Base-by-base conservation (phyloP, 1,284 basidiomycete genomes). In the Trichosporon faecale region DNA sequence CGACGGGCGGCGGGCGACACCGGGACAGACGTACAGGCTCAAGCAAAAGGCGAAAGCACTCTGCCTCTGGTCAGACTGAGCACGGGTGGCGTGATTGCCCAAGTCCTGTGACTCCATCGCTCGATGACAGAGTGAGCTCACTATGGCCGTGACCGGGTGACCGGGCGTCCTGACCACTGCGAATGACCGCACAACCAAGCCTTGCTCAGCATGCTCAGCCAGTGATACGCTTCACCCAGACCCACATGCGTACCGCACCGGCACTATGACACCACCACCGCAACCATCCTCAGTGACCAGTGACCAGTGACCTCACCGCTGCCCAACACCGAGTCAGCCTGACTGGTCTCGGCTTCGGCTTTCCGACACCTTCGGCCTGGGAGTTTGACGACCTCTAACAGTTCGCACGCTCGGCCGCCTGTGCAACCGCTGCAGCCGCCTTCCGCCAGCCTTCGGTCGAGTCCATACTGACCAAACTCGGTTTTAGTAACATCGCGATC, bases 221-320 rank as follows among this genome's bases (percentile, higher is more conserved):
- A 52, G 49, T 52, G 49, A 52, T 21, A 52, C 49, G 40, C 49
- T 23, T 21, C 49, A 25, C 49, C 21, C n/a, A 25, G 6, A 46
- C 21, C 49, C 49, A 52, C 49, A 52, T 52, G 49, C 49, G 49
- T 52, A 52, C 49, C 49, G 49, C 49, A 52, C 49, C 21, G 49
- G 21, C 49, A 21, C 9, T 14, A n/a, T n/a, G n/a, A 18, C 44
- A 44, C 9, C 40, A 12, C 12, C 40, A 44, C 40, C 40, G 40
- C 44, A 7, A 52, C 49, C 49, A 21, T 25, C n/a, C 49, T 23
- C 49, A n/a, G n/a, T n/a, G 49, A 52, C 40, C 18, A n/a, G 18
- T 44, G 6, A 4, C 40, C 40, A n/a, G 40, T 44, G 40, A 44
- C 40, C 40, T 44, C 40, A 44, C 40, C 40, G 14, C 35, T 46